A percentile compares a stretch with the other conserved stretches of the same genome.
Conservation (phyloP, 1,284 basidiomycete species). For the Filobasidium uniguttulatum region DNA sequence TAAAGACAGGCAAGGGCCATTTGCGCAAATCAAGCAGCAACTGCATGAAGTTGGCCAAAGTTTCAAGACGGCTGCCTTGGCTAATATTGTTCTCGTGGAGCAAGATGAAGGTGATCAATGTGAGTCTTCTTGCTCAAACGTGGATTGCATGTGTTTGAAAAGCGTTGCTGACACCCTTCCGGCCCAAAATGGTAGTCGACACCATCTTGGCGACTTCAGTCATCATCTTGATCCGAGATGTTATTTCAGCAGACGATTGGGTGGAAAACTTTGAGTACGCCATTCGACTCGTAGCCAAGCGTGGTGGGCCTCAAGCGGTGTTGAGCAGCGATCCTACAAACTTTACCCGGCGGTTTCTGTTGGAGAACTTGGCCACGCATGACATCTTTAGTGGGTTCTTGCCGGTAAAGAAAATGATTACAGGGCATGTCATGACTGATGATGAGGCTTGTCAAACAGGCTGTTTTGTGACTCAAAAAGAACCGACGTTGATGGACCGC, state of each 20-base stretch:
- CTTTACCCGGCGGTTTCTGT: slow-evolving; percentile 24
- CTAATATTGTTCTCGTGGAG: slow-evolving; percentile 5
- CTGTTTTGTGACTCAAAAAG: slow-evolving; percentile 24
- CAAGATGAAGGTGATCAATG: slow-evolving; percentile 1
- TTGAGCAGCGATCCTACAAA: slow-evolving; percentile 17
- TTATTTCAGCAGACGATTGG: slow-evolving; percentile 24
- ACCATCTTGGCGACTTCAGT: slow-evolving; percentile 23
- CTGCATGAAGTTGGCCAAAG: slow-evolving; percentile 21
- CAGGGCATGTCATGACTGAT: too few species aligned
- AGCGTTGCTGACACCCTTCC: slow-evolving; percentile 11
- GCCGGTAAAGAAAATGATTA: background rate
- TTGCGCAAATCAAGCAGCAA: slow-evolving; percentile 18
- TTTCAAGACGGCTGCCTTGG: slow-evolving; percentile 17
- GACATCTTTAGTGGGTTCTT: slow-evolving; percentile 19
- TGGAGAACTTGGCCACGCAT: slow-evolving; percentile 25
- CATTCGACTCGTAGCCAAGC: slow-evolving; percentile 20
- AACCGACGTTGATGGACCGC: slow-evolving; percentile 22
- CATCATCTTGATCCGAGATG: slow-evolving; percentile 26
- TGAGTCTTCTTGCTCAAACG: too few species aligned
- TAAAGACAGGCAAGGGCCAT: slow-evolving; percentile 14
- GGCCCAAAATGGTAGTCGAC: slow-evolving; percentile 19
- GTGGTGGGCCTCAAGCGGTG: slow-evolving; percentile 25
- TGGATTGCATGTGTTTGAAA: too few species aligned
- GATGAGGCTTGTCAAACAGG: too few species aligned
- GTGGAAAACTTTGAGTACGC: slow-evolving; percentile 27